These are phyloP conservation scores for Farysia itapuensis DNA, from an alignment of 1,284 basidiomycete genomes.

Conservation along the genomic window DNA sequence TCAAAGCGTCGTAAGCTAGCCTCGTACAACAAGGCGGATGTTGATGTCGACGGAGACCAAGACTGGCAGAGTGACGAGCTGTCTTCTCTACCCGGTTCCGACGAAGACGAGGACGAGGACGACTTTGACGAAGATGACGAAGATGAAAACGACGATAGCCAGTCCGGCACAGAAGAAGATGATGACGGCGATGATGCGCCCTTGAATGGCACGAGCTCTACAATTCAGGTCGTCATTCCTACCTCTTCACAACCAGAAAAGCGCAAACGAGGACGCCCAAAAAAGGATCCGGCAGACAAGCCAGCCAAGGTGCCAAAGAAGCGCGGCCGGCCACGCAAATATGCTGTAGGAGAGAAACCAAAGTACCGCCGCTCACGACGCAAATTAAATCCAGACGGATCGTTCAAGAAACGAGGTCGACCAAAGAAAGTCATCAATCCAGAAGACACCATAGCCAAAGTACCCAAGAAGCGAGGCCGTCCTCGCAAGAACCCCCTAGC, in stretches of 20 bases:
- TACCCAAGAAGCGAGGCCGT: conserved; percentile 26
- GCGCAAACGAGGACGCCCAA: conserved; percentile 23
- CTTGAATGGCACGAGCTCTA: background rate
- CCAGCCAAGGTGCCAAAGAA: conserved; percentile 20
- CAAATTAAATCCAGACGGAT: conserved; percentile 30
- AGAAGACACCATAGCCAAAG: conserved; percentile 18
- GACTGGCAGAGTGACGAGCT: conserved; percentile 36
- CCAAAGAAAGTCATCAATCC: conserved; percentile 30
- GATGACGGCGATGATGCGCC: conserved; percentile 20
- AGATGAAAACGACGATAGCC: background rate
- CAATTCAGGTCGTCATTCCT: conserved; percentile 16
- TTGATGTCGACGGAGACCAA: conserved; percentile 28
- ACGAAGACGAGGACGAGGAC: conserved; percentile 1
- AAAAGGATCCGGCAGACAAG: conserved; percentile 6
- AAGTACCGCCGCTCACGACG: conserved; percentile 6
- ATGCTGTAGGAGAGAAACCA: conserved; percentile 18
- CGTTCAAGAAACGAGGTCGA: conserved; percentile 19
- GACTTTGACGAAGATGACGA: conserved; percentile 1
- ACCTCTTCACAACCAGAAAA: background rate
- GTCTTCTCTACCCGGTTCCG: conserved; percentile 16
- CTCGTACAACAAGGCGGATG: background rate
- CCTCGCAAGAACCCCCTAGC: conserved; percentile 10
- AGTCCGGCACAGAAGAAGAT: background rate
- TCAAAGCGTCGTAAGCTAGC: conserved; percentile 20
- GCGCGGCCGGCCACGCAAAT: conserved; percentile 31